A percentile compares a stretch with the other conserved stretches of the same genome.
Evolutionary conservation across 176 grass and related monocot species (phyloP).

Genomic region (Musa schizocarpa): DNA sequence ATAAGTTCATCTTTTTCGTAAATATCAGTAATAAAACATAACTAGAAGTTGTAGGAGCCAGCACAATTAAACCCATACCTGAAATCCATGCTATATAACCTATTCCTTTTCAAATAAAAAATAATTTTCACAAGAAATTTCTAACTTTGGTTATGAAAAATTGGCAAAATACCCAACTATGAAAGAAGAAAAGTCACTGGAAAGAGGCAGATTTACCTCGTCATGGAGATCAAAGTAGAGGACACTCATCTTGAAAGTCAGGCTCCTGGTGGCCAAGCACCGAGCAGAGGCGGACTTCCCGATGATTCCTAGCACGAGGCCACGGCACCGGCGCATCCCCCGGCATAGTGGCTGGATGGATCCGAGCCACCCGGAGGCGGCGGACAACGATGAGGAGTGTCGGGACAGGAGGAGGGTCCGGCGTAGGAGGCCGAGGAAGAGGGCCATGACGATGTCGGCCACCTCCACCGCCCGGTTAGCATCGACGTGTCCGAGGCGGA

Average conservation of each 20-base stretch:
- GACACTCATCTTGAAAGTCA: constrained; percentile 86
- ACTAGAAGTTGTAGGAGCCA: background rate
- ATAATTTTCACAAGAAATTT: background rate
- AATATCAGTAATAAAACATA: background rate
- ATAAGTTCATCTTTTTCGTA: background rate
- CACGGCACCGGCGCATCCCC: constrained; percentile 79
- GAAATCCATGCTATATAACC: background rate
- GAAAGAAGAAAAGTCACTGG: background rate
- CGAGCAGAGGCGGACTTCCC: constrained; percentile 63
- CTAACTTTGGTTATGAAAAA: background rate
- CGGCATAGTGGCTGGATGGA: constrained; percentile 68
- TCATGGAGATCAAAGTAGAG: constrained; percentile 82
- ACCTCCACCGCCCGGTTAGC: constrained; percentile 83
- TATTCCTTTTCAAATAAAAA: too few species aligned
- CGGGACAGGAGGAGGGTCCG: constrained; percentile 74
- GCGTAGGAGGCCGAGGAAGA: constrained; percentile 71
- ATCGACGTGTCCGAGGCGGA: constrained; percentile 75
- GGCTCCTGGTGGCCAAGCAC: constrained; percentile 81
- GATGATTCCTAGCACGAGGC: constrained; percentile 83
- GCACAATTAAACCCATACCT: background rate
- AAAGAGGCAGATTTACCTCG: constrained; percentile 12
- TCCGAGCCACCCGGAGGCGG: constrained; percentile 53
- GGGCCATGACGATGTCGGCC: constrained; percentile 93
- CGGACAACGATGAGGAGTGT: constrained; percentile 39
- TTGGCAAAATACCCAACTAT: background rate